These are phyloP conservation scores for Petunia hybrid DNA, from an alignment of 305 asterid species.

Conservation along the genomic window DNA sequence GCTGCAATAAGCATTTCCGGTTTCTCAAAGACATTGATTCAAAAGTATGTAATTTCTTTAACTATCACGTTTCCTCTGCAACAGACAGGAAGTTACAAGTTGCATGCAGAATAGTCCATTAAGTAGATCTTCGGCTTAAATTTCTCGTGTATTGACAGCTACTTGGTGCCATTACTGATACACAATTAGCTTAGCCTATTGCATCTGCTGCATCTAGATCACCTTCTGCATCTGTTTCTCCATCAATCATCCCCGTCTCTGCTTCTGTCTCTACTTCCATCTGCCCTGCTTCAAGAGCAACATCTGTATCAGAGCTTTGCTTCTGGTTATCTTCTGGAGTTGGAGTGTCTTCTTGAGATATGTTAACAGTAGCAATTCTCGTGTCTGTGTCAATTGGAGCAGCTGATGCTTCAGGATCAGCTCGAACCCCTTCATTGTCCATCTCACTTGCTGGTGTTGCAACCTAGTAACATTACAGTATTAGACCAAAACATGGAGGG, in stretches of 20 bases:
- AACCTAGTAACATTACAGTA: conserved; percentile 44
- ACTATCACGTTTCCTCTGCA: conserved; percentile 13
- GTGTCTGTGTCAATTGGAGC: conserved; percentile 63
- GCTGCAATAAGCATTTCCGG: background rate
- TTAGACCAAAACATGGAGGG: background rate
- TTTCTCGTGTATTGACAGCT: background rate
- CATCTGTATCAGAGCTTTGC: conserved; percentile 70
- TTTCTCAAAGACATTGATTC: background rate
- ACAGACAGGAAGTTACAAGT: conserved; percentile 3
- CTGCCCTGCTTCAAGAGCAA: conserved; percentile 72
- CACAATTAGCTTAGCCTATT: conserved; percentile 38
- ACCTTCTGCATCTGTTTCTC: conserved; percentile 51
- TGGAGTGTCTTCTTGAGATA: conserved; percentile 66
- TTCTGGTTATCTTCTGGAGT: conserved; percentile 73
- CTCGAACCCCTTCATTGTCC: conserved; percentile 62
- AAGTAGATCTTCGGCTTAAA: background rate
- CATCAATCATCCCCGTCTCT: conserved; percentile 34
- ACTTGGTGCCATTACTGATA: background rate
- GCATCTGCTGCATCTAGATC: conserved; percentile 70
- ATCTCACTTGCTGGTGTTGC: conserved; percentile 64
- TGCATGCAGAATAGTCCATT: background rate
- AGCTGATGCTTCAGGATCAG: conserved; percentile 58
- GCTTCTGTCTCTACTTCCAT: conserved; percentile 60
- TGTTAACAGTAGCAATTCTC: conserved; percentile 50
- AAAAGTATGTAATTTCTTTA: background rate